These are phyloP conservation scores for Alisma plantagoaquatica DNA, from an alignment of 106 monocot species.

Conservation along the genomic window DNA sequence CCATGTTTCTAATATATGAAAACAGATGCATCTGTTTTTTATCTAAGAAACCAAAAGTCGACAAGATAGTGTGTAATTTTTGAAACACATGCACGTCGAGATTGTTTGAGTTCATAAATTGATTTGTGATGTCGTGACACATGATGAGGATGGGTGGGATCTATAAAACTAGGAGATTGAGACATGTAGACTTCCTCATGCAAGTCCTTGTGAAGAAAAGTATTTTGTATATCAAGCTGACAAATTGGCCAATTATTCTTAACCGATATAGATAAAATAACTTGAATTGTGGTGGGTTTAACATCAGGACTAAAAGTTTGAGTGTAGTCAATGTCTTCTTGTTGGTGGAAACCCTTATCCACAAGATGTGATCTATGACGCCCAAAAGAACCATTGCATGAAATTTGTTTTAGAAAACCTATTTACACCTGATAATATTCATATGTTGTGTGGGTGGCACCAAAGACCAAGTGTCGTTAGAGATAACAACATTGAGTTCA, in stretches of 20 bases:
- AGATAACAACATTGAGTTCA: background rate
- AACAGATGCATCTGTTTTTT: background rate
- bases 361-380: background rate
- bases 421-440: background rate
- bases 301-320: conserved; percentile 1
- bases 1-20: background rate
- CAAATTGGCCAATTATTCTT: background rate
- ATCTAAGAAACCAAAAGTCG: background rate
- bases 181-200: background rate
- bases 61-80: background rate
- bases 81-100: conserved; percentile 2
- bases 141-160: background rate
- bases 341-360: background rate
- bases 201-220: background rate
- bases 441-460: background rate
- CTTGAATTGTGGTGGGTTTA: background rate
- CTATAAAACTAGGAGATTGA: background rate
- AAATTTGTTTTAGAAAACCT: background rate
- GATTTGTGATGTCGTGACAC: background rate
- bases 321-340: background rate
- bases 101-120: background rate
- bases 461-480: background rate
- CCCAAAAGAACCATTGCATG: background rate
- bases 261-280: background rate
- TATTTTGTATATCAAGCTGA: background rate